Evolutionary conservation across 306 rosid species (phyloP), one percentile per base, ranked within the genome.

Genomic region (Fagus crenata): DNA sequence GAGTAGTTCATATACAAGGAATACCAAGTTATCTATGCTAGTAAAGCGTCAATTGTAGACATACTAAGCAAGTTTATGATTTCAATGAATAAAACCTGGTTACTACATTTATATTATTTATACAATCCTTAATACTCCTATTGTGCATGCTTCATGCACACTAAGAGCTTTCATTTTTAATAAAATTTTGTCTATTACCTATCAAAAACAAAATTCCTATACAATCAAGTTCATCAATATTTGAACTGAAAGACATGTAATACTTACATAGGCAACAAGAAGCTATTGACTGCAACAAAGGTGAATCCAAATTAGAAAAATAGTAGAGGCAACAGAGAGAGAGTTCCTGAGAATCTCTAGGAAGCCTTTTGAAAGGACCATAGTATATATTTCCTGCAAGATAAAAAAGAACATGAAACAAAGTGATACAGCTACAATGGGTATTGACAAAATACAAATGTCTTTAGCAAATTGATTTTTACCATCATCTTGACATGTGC

Each of bases 331-430:
- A 88, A 83, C 90, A 88, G n/a, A 95, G 81, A 68, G 91, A 82
- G 77, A 92, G 88, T 80, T 90, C 96, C 81, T 95, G 97, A 73
- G 80, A 85, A 74, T 90, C 91, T 78, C 75, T 87, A 72, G 97
- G 89, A 85, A 95, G 96, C 81, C 80, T 82, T 81, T 85, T 77
- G 77, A 95, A 95, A 60, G 97, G 97, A 76, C 97, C 96, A 65
- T 78, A 88, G 69, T 65, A 49, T 64, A 78, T 71, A 54, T 75
- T 76, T 78, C 88, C 98, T 90, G 91, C 85, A 87, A 85, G 73
- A 83, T 28, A 55, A 80, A 74, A 49, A 82, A 32, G 43, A 32
- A 65, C 75, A 56, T 41, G 85, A 68, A 65, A 69, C 64, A 42
- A 64, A 78, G 80, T 69, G 40, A 41, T 72, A 53, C 72, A 35